phyloP scores from a whole-genome alignment of 2,329 filamentous ascomycete genomes.

The Scortechinia acanthostroma region DNA sequence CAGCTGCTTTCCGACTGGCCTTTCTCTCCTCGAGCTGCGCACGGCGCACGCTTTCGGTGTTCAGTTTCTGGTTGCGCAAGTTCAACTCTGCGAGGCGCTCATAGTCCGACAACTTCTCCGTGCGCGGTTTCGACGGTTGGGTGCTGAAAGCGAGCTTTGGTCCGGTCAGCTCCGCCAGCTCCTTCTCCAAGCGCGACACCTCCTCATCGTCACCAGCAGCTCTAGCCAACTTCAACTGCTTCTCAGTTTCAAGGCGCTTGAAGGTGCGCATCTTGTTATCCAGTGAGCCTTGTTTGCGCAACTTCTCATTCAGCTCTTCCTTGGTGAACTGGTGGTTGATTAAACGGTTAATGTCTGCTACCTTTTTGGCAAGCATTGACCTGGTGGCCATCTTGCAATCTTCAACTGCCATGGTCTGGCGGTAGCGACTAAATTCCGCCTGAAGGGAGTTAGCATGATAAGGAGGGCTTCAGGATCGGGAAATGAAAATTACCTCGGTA shows the following conservation, averaged over 20 bases:
- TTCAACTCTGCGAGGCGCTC: slow-evolving; percentile 50
- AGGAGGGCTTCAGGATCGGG: neutral
- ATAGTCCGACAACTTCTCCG: slow-evolving; percentile 33
- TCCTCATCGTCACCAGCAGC: neutral
- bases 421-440: slow-evolving; percentile 47
- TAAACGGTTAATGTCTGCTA: slow-evolving; percentile 45
- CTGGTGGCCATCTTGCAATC: slow-evolving; percentile 43
- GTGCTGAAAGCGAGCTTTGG: neutral
- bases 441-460: slow-evolving; percentile 11
- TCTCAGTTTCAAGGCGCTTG: slow-evolving; percentile 35
- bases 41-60: slow-evolving; percentile 50
- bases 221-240: slow-evolving; percentile 26
- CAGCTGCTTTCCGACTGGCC: slow-evolving; percentile 26
- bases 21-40: slow-evolving; percentile 47
- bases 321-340: slow-evolving; percentile 52
- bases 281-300: slow-evolving; percentile 39
- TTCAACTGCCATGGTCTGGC: slow-evolving; percentile 40
- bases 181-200: neutral
- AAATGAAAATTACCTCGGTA: slow-evolving; percentile 33
- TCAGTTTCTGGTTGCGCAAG: slow-evolving; percentile 46
- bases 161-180: neutral
- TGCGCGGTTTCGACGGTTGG: slow-evolving; percentile 4
- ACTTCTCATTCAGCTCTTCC: slow-evolving; percentile 46
- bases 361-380: slow-evolving; percentile 38
- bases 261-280: slow-evolving; percentile 32